Conservation (phyloP, 768 basidiomycete species). For the Naganishia antarctica region DNA sequence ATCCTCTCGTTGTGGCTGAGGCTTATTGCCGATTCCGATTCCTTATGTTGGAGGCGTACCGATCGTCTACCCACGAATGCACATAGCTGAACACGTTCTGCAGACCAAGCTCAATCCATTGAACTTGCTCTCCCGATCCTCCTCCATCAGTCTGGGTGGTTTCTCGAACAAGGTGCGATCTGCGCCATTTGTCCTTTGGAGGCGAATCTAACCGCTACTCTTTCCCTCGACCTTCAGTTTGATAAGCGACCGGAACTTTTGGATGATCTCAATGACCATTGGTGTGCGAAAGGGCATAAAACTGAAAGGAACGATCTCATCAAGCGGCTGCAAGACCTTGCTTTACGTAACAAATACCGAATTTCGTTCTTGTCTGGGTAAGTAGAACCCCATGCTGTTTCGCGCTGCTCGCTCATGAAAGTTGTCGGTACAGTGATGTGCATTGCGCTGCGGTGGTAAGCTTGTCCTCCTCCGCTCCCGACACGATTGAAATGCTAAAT, state of each 20-base stretch:
- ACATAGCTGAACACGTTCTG: conserved; percentile 66
- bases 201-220: not conserved
- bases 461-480: not conserved
- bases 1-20: conserved; percentile 31
- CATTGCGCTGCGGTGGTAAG: conserved; percentile 78
- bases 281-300: conserved; percentile 70
- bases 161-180: conserved; percentile 55
- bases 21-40: conserved; percentile 53
- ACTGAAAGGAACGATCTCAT: conserved; percentile 87
- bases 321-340: conserved; percentile 68
- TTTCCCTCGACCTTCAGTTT: conserved; percentile 28
- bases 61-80: conserved; percentile 76
- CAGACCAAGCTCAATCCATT: conserved; percentile 81
- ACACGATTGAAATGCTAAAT: not conserved
- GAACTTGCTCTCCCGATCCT: conserved; percentile 64
- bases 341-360: conserved; percentile 60
- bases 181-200: not conserved
- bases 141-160: conserved; percentile 64
- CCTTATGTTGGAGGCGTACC: conserved; percentile 27
- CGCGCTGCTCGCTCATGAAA: no score
- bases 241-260: conserved; percentile 68
- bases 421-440: conserved; percentile 60
- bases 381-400: not conserved
- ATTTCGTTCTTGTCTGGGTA: conserved; percentile 72
- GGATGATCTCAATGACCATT: conserved; percentile 88